Base-by-base conservation (phyloP, 78 protist genomes). In the Dictyostelium purpureum region DNA sequence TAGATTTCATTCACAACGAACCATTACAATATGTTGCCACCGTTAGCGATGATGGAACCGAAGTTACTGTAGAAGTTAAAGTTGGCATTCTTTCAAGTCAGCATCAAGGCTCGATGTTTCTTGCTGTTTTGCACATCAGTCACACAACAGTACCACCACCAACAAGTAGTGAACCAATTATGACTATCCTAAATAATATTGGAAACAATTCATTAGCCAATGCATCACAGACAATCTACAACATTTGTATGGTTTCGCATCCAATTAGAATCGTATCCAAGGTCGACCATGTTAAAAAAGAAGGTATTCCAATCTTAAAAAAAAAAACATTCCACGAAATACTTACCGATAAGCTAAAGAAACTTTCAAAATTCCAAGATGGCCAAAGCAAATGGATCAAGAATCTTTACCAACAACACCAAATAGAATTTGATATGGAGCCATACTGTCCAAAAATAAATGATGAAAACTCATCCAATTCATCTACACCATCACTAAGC, bases 251-350 rank as follows among this genome's bases (percentile, higher is more conserved):
- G 0, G 77, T 71, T 18, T 83, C 90, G 0, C 90, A 83, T 57
- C 90, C 90, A 51, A 83, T 83, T 57, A 28, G 90, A 40, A 83
- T 83, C 10, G 90, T 83, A 43, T 83, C 90, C 10, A 83, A 83
- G 43, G 90, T 83, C 9, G 90, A 83, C 47, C 90, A 83, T 28
- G 90, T 83, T 31, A 83, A 83, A n/a, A 83, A 83, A 43, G 90
- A 83, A 24, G 90, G 90, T 57, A 42, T 83, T 6, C 90, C 90
- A 16, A 83, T 83, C 3, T 43, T 83, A 19, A 83, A 83, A 35
- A 83, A 83, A 35, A 83, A 71, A 28, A 83, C 90, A 21, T 83
- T 83, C 49, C 90, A 83, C 31, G 90, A 83, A 51, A 71, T 83
- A 18, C 63, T 83, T 4, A 83, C 90, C 0, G 90, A 83, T 59